These are phyloP conservation scores for Bathelium albidoporum DNA, from an alignment of 495 filamentous ascomycete genomes.

Conservation along the genomic window DNA sequence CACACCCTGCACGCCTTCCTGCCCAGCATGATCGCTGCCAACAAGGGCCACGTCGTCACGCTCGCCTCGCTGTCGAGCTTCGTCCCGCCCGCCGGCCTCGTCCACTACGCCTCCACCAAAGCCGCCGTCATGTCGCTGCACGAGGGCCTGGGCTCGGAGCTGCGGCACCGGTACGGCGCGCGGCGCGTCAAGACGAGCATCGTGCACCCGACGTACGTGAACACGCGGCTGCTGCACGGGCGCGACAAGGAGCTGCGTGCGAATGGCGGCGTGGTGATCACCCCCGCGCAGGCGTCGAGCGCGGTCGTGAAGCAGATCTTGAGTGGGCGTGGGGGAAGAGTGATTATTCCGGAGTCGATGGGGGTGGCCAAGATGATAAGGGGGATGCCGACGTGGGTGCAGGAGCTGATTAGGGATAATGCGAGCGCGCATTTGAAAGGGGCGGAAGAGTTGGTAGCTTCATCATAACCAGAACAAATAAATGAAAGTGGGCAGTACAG, in stretches of 20 bases:
- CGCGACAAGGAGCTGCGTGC: constrained; percentile 14
- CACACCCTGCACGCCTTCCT: constrained; percentile 49
- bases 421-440: neutral
- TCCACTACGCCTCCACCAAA: constrained; percentile 49
- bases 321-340: constrained; percentile 14
- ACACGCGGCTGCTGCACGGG: constrained; percentile 18
- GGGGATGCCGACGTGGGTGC: constrained; percentile 19
- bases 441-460: neutral
- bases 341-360: constrained; percentile 14
- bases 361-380: neutral
- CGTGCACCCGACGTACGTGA: constrained; percentile 30
- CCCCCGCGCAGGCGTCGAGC: constrained; percentile 19
- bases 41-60: constrained; percentile 52
- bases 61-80: constrained; percentile 48
- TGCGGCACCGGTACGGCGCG: constrained; percentile 25
- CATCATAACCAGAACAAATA: neutral
- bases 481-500: no score
- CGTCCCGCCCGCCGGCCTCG: constrained; percentile 38
- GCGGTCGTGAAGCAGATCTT: constrained; percentile 23
- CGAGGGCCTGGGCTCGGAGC: constrained; percentile 29
- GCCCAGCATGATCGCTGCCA: constrained; percentile 47
- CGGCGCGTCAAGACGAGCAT: constrained; percentile 28
- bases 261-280: constrained; percentile 10
- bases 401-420: constrained; percentile 1
- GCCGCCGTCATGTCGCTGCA: constrained; percentile 48